These are phyloP conservation scores for sweet orange (Citrus sinensis) DNA, from an alignment of 345 rosid genomes.

Conservation along the genomic window DNA sequence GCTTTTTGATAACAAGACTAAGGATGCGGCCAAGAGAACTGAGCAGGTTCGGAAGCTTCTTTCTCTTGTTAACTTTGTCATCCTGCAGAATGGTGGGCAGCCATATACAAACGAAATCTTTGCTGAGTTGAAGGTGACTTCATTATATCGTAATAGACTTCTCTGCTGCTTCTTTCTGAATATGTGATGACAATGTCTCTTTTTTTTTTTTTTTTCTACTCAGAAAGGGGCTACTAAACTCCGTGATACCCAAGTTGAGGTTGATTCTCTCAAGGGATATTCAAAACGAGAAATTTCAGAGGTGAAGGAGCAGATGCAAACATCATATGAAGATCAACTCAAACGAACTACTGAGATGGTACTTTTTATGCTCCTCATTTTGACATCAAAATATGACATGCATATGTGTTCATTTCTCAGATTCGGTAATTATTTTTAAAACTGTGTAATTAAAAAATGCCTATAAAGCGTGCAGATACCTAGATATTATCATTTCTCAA, in stretches of 20 bases:
- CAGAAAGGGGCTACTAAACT: slow-evolving; percentile 74
- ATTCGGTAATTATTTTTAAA: neutral
- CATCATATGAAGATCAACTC: slow-evolving; percentile 59
- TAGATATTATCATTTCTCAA: too few relatives aligned
- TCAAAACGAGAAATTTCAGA: slow-evolving; percentile 49
- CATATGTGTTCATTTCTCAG: neutral
- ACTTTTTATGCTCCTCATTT: neutral
- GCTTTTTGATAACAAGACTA: slow-evolving; percentile 83
- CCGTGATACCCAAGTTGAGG: slow-evolving; percentile 57
- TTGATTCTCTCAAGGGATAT: slow-evolving; percentile 56
- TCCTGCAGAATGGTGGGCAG: slow-evolving; percentile 55
- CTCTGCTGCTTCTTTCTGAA: neutral
- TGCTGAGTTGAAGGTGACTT: slow-evolving; percentile 56
- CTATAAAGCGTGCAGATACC: neutral
- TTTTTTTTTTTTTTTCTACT: neutral
- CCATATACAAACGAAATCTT: slow-evolving; percentile 76
- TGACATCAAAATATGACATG: neutral
- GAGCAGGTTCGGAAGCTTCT: slow-evolving; percentile 38
- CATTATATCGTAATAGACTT: neutral
- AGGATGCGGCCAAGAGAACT: slow-evolving; percentile 45
- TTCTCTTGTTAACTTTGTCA: slow-evolving; percentile 50
- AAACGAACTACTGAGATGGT: slow-evolving; percentile 67
- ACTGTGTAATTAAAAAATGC: neutral
- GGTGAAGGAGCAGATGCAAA: slow-evolving; percentile 58
- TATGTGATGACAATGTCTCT: neutral